phyloP scores from a whole-genome alignment of 768 basidiomycete genomes.

The Lactifluus rugatus region DNA sequence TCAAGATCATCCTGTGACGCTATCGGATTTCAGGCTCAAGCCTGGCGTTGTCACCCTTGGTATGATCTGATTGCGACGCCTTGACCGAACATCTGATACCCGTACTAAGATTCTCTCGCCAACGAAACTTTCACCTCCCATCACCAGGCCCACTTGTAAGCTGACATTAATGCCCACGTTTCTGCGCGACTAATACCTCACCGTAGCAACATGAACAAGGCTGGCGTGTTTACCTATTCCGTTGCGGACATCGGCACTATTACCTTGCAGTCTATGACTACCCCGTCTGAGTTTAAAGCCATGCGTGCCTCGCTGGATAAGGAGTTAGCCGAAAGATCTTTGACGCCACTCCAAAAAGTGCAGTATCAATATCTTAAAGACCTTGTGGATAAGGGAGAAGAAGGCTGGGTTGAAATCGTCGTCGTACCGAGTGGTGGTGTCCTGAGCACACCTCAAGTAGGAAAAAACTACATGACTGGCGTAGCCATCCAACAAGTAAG shows the following conservation, averaged over 20 bases:
- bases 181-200: background rate
- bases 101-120: slow-evolving; percentile 7
- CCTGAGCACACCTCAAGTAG: slow-evolving; percentile 4
- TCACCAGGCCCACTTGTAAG: slow-evolving; percentile 13
- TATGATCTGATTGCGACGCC: background rate
- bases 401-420: slow-evolving; percentile 17
- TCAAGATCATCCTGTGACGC: slow-evolving; percentile 18
- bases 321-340: slow-evolving; percentile 1
- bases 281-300: slow-evolving; percentile 10
- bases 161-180: background rate
- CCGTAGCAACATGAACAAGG: slow-evolving; percentile 2
- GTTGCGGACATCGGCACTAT: slow-evolving; percentile 11
- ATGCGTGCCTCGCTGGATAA: slow-evolving; percentile 14
- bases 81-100: background rate
- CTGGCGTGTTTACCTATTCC: slow-evolving; percentile 14
- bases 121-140: slow-evolving; percentile 12
- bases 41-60: slow-evolving; percentile 14
- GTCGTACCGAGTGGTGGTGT: slow-evolving; percentile 16
- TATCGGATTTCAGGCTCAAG: slow-evolving; percentile 15
- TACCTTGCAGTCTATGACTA: slow-evolving; percentile 13
- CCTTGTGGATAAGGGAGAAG: slow-evolving; percentile 14
- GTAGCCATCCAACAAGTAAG: slow-evolving; percentile 18
- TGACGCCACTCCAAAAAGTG: slow-evolving; percentile 12
- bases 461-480: slow-evolving; percentile 13
- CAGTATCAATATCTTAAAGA: slow-evolving; percentile 15